These are phyloP conservation scores for Hypoxylon sp. DNA, from an alignment of 2,329 filamentous ascomycete species.

Conservation along the genomic window DNA sequence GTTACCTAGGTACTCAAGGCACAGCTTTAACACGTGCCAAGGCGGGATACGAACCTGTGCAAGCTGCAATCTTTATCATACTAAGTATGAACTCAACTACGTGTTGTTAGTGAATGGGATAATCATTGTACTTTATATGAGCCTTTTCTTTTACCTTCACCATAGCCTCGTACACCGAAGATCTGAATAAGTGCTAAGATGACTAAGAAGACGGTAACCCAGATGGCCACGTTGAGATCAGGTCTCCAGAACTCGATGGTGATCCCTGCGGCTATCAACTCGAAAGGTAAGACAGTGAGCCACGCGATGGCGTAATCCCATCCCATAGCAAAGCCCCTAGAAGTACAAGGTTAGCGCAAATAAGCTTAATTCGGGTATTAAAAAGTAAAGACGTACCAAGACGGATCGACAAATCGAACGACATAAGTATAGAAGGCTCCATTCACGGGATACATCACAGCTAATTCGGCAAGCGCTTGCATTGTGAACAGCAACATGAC, in stretches of 20 bases:
- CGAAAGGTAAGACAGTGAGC: slow-evolving; percentile 67
- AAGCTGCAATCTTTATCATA: slow-evolving; percentile 71
- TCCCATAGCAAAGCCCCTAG: slow-evolving; percentile 67
- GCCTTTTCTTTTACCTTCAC: slow-evolving; percentile 60
- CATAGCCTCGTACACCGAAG: slow-evolving; percentile 71
- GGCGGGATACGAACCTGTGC: slow-evolving; percentile 53
- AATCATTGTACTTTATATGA: slow-evolving; percentile 28
- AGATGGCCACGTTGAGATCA: slow-evolving; percentile 67
- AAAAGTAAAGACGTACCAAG: slow-evolving; percentile 58
- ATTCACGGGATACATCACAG: slow-evolving; percentile 72
- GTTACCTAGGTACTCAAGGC: not conserved
- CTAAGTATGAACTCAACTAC: slow-evolving; percentile 71
- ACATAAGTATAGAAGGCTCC: slow-evolving; percentile 75
- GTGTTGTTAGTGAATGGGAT: slow-evolving; percentile 37
- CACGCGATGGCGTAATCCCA: slow-evolving; percentile 68
- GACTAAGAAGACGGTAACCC: slow-evolving; percentile 70
- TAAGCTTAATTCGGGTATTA: not conserved
- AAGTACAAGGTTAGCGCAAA: slow-evolving; percentile 1
- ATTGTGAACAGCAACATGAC: slow-evolving; percentile 72
- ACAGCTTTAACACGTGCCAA: not conserved
- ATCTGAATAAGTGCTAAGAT: slow-evolving; percentile 67
- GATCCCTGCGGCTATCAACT: slow-evolving; percentile 68
- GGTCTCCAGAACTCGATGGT: slow-evolving; percentile 69
- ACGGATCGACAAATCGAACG: slow-evolving; percentile 73
- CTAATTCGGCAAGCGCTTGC: slow-evolving; percentile 73